These are phyloP conservation scores for Trichophyton benhamiae DNA, from an alignment of 2,329 filamentous ascomycete species.

Conservation along the genomic window DNA sequence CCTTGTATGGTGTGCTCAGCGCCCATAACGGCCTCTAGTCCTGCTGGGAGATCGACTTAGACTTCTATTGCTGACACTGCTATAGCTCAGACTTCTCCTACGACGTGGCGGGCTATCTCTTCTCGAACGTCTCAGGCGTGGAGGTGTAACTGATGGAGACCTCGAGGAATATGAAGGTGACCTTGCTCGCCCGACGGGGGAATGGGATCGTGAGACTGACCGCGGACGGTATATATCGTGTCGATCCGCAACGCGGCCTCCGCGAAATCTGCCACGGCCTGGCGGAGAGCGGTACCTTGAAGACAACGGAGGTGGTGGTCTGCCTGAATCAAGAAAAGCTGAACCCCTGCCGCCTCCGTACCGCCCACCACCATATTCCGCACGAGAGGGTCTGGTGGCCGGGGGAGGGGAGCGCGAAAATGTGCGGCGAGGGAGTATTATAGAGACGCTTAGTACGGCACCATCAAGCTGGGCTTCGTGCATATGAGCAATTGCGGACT, in stretches of 20 bases:
- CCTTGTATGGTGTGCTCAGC: conserved; percentile 1
- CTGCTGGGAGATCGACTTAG: conserved; percentile 41
- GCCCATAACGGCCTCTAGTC: conserved; percentile 22
- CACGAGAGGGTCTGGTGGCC: conserved; percentile 38
- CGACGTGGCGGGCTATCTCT: conserved; percentile 27
- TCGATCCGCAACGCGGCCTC: conserved; percentile 26
- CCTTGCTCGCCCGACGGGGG: conserved; percentile 24
- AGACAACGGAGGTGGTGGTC: conserved; percentile 11
- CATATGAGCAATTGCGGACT: conserved; percentile 88
- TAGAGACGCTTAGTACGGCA: conserved; percentile 69
- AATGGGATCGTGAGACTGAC: conserved; percentile 40
- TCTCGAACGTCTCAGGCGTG: conserved; percentile 26
- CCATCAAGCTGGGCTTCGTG: conserved; percentile 93
- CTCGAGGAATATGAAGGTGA: conserved; percentile 24
- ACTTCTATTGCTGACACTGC: conserved; percentile 38
- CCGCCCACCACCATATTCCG: conserved; percentile 9
- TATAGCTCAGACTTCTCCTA: conserved; percentile 49
- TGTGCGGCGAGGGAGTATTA: conserved; percentile 71
- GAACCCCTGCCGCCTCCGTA: conserved; percentile 14
- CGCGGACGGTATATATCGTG: conserved; percentile 48
- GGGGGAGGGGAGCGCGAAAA: conserved; percentile 69
- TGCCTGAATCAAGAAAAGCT: background rate
- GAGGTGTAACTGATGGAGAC: conserved; percentile 24
- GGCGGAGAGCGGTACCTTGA: conserved; percentile 24
- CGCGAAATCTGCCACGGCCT: conserved; percentile 18